A percentile compares a stretch with the other conserved stretches of the same genome.
Evolutionary conservation across 2,329 filamentous ascomycete genomes (phyloP).

Genomic region (Tolypocladium sp.): DNA sequence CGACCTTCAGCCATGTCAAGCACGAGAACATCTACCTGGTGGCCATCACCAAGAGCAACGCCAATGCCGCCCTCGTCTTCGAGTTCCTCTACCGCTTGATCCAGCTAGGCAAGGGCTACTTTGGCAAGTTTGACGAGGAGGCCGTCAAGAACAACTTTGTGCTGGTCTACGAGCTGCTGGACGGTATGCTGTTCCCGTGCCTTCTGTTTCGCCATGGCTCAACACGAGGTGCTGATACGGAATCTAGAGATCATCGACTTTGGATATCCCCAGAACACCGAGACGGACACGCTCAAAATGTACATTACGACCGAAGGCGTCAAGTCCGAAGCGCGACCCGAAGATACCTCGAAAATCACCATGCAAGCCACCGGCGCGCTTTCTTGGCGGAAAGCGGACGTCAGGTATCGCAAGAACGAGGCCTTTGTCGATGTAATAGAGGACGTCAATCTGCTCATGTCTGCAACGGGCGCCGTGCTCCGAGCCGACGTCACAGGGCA

Average conservation of each 20-base stretch:
- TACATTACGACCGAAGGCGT: constrained; percentile 99
- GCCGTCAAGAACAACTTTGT: constrained; percentile 99
- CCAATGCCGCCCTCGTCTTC: constrained; percentile 95
- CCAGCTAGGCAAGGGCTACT: constrained; percentile 85
- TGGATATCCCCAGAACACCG: constrained; percentile 97
- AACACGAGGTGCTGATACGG: not conserved
- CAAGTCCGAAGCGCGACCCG: constrained; percentile 76
- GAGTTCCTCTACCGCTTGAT: constrained; percentile 95
- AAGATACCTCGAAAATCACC: constrained; percentile 95
- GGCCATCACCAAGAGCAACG: constrained; percentile 96
- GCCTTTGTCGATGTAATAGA: constrained; percentile 99
- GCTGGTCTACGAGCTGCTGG: constrained; percentile 90
- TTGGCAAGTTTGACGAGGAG: constrained; percentile 98
- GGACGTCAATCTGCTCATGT: constrained; percentile 98
- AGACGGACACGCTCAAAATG: constrained; percentile 98
- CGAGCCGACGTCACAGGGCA: constrained; percentile 95
- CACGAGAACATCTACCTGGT: constrained; percentile 99
- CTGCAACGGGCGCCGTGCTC: constrained; percentile 89
- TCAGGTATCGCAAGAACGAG: constrained; percentile 99
- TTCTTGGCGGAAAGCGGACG: constrained; percentile 93
- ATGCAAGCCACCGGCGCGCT: constrained; percentile 98
- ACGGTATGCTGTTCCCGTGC: constrained; percentile 48
- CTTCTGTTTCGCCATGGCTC: not conserved
- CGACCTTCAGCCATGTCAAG: constrained; percentile 98
- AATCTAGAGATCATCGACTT: constrained; percentile 89